Conservation (phyloP, 495 filamentous ascomycete genomes). For the Cenococcum geophilum region DNA sequence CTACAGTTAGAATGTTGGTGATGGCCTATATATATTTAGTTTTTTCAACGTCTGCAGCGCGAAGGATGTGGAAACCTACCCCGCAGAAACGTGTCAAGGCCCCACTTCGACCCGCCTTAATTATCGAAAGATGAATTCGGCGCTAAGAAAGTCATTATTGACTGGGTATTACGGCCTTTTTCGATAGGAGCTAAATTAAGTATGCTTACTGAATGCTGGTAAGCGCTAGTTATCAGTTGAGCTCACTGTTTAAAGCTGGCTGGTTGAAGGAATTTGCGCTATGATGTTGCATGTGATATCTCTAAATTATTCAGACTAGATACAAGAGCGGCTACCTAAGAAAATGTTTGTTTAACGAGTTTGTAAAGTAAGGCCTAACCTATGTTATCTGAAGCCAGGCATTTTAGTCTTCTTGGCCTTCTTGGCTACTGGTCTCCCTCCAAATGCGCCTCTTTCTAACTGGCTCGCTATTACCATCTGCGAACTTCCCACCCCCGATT, state of each 20-base stretch:
- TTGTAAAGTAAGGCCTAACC: neutral
- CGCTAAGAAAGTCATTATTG: too few relatives aligned
- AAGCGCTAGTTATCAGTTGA: too few relatives aligned
- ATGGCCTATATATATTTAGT: neutral
- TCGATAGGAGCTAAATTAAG: too few relatives aligned
- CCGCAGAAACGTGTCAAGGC: conserved; percentile 1
- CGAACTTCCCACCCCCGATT: neutral
- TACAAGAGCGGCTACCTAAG: too few relatives aligned
- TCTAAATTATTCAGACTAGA: too few relatives aligned
- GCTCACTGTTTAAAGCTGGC: too few relatives aligned
- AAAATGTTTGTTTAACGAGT: too few relatives aligned
- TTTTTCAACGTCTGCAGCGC: neutral
- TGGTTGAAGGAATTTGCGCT: too few relatives aligned
- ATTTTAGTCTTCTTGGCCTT: conserved; percentile 5
- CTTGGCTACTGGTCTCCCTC: conserved; percentile 1
- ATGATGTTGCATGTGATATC: too few relatives aligned
- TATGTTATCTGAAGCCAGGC: conserved; percentile 5
- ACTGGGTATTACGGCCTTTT: too few relatives aligned
- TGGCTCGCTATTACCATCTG: conserved; percentile 1
- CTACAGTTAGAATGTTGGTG: neutral
- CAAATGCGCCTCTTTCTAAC: conserved; percentile 5
- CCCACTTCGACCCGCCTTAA: neutral
- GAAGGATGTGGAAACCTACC: neutral
- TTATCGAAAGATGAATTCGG: neutral
- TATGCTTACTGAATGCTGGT: too few relatives aligned